Evolutionary conservation across 495 filamentous ascomycete species (phyloP), one percentile per base, ranked within the genome.

Genomic region (Penicillium coprophilum): DNA sequence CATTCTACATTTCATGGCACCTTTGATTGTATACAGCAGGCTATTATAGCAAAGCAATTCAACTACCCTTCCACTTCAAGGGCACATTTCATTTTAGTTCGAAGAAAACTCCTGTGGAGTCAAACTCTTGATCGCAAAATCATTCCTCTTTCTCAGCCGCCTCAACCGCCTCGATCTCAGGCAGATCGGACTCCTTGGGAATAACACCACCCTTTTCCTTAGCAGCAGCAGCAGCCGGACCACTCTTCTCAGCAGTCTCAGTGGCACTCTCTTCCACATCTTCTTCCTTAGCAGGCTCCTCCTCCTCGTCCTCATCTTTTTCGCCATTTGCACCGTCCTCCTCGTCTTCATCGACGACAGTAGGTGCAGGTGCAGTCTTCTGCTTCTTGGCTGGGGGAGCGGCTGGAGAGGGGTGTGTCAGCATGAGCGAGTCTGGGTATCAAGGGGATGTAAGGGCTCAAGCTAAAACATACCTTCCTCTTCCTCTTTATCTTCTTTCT

Each of bases 101-200:
- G 21, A 13, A 30, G 24, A 51, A 19, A 31, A 27, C 43, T 43
- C 24, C 41, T 17, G 10, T 17, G 8, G 20, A 47, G 6, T 28
- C n/a, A 47, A 15, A 47, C 23, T 9, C 45, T 11, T 20, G 15
- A 47, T 49, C 6, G 31, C 46, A 40, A 32, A 32, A 31, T 36
- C n/a, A 51, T 28, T 43, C 27, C 27, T 45, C 24, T 54, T 51
- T 59, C 47, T 68, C 64, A 21, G 69, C 75, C 11, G 58, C 70
- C 50, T 74, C 71, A 47, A 70, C 69, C 11, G 58, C 70, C 50
- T 74, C 71, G 46, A 70, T 69, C 57, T 76, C 76, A 24, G 65
- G 60, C n/a, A 80, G 53, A 55, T 78, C 72, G n/a, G 68, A 59
- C 51, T 81, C 78, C 63, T 81, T 81, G 4, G 79, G 74, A 49